Evolutionary conservation across 257 asterid genomes (phyloP), one percentile per base, ranked within the genome.

Genomic region (Rehmannia glutinosa): DNA sequence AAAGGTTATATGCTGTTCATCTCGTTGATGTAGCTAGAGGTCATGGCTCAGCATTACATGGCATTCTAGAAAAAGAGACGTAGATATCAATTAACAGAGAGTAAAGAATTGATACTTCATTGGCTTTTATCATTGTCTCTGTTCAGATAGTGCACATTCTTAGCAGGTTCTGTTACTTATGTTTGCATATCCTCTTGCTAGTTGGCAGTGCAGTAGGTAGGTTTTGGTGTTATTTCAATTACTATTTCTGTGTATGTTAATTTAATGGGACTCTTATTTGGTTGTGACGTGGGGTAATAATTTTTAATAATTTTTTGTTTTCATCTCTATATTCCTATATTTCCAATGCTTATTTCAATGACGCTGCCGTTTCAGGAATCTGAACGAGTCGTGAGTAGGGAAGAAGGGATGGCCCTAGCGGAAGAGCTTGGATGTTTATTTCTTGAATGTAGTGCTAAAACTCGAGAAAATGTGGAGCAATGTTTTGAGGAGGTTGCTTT

Each of bases 391-490:
- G 98, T 92, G 49, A 85, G 82, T 61, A 81, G 87, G 72, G 98
- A 92, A 82, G 98, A 92, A 72, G 98, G 98, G 35, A 39, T 73
- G 61, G 57, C 83, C 64, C 82, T 89, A 19, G 96, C 92, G 11
- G 79, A 81, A 77, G 96, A 87, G 69, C 90, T 89, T 27, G 98
- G 98, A 69, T 75, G 86, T 55, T 73, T 89, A 32, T 92, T 87
- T 79, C 71, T 85, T 63, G 96, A 91, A 82, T 83, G 94, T 77
- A 91, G 98, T 68, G 96, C 98, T 67, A 87, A 72, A 81, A 91
- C 96, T 27, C 83, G 98, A 71, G 91, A 79, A 75, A 91, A 91
- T 57, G 96, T 91, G 71, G 92, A 89, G 74, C 75, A 70, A 43
- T 85, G 96, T 75, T 91, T 89, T 75, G 90, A 82, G 75, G 94